Base-by-base conservation (phyloP, 2,329 filamentous ascomycete genomes). In the Neofusicoccum ribis region DNA sequence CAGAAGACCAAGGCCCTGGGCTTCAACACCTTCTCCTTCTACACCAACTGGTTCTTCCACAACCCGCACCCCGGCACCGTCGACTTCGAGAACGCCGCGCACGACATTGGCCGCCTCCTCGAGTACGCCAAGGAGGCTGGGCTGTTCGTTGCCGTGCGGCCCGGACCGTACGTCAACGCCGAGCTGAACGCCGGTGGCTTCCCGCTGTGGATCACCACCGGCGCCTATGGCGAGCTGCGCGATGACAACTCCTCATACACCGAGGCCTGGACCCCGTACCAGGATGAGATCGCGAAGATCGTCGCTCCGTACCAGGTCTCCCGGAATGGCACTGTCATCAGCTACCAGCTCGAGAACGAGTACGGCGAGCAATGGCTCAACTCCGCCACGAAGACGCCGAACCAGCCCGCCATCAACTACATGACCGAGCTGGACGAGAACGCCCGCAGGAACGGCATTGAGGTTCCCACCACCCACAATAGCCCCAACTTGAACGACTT, bases 81-180 rank as follows among this genome's bases (percentile, higher is more conserved):
- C 4, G 84, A 86, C 71, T 86, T 86, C 67, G 77, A 79, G 63
- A 84, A 75, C n/a, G 84, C 81, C 2, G 82, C 84, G 3, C 85
- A 84, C 67, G 79, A 87, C 69, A 83, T 86, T 65, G 81, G 80
- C 3, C 74, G 77, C 7, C 79, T 87, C 44, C 81, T 85, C 60
- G 81, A 83, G 31, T 77, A 85, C 37, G 84, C 85, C 3, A 81
- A 85, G 67, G 78, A 84, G 47, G 74, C 85, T 20, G 84, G 84
- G 2, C 74, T 86, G 47, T 86, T 85, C 67, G 80, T 86, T 41
- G 81, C 86, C 27, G 80, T 83, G 1, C 79, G 86, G 0, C 85
- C 86, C 0, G 86, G 87, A 0, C 86, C 86, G 0, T 89, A 89
- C 64, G 82, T 88, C 65, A 89, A 89, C 67, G 87, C 86, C 1